Conservation (phyloP, 148 eudicot species). For the Persicaria maculosa region DNA sequence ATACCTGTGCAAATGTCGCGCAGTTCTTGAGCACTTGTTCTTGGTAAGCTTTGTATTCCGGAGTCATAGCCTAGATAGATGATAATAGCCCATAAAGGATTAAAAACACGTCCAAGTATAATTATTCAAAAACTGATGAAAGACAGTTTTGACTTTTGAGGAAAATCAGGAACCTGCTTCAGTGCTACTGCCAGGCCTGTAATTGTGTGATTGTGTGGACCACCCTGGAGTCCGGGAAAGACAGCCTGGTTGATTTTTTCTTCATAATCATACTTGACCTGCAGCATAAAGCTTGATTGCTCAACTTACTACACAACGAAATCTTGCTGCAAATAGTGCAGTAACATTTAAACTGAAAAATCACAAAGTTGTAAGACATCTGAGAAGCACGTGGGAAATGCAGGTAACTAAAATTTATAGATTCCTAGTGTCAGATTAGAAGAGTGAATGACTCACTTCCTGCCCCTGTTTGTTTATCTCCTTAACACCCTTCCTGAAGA, state of each 20-base stretch:
- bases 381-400: background rate
- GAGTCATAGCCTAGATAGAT: slow-evolving; percentile 22
- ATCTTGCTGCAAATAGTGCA: background rate
- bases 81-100: background rate
- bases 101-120: background rate
- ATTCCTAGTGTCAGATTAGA: background rate
- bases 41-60: slow-evolving; percentile 56
- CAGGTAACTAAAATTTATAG: background rate
- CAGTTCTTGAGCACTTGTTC: slow-evolving; percentile 35
- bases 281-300: background rate
- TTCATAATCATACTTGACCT: slow-evolving; percentile 39
- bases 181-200: slow-evolving; percentile 45
- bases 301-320: background rate
- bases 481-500: slow-evolving; percentile 56
- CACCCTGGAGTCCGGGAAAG: slow-evolving; percentile 53
- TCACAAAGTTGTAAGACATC: background rate
- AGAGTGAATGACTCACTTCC: slow-evolving; percentile 20
- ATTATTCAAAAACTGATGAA: background rate
- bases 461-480: slow-evolving; percentile 45
- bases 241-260: slow-evolving; percentile 48
- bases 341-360: background rate
- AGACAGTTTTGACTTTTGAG: background rate
- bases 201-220: slow-evolving; percentile 52
- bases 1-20: slow-evolving; percentile 15
- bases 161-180: slow-evolving; percentile 29